These are phyloP conservation scores for Claviceps spartinae DNA, from an alignment of 2,329 filamentous ascomycete species.

Conservation along the genomic window DNA sequence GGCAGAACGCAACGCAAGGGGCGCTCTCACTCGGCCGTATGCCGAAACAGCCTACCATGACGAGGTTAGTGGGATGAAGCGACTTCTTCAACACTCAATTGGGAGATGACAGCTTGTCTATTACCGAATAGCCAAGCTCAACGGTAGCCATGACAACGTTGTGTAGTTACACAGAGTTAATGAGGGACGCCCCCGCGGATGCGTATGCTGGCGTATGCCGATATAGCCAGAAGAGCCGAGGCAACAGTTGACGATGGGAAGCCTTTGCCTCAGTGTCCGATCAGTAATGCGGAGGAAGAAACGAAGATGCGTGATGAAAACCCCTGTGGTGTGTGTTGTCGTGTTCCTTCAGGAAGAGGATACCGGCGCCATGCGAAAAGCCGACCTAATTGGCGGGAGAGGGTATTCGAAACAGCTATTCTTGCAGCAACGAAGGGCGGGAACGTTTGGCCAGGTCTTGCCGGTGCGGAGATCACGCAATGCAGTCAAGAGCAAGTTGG, in stretches of 20 bases:
- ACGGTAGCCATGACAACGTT: constrained; percentile 3
- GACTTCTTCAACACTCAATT: not conserved
- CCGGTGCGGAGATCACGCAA: no score
- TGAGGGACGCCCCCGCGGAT: not conserved
- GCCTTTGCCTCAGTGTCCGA: not conserved
- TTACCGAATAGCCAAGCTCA: constrained; percentile 7
- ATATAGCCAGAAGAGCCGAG: not conserved
- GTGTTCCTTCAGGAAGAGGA: not conserved
- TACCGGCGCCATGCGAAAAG: no score
- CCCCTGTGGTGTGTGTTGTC: not conserved
- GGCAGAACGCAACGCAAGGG: constrained; percentile 10
- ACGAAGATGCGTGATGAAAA: not conserved
- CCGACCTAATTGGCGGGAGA: no score
- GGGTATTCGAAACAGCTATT: no score
- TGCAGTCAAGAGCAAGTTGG: no score
- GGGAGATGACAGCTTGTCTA: not conserved
- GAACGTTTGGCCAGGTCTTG: no score
- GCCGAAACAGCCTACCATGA: constrained; percentile 5
- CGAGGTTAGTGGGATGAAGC: not conserved
- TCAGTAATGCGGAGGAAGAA: not conserved
- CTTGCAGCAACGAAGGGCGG: no score
- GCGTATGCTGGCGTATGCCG: not conserved
- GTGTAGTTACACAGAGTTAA: not conserved
- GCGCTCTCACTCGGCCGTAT: constrained; percentile 8
- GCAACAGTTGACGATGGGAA: not conserved